phyloP scores from a whole-genome alignment of 768 basidiomycete genomes.

The Termitomyces sp. region DNA sequence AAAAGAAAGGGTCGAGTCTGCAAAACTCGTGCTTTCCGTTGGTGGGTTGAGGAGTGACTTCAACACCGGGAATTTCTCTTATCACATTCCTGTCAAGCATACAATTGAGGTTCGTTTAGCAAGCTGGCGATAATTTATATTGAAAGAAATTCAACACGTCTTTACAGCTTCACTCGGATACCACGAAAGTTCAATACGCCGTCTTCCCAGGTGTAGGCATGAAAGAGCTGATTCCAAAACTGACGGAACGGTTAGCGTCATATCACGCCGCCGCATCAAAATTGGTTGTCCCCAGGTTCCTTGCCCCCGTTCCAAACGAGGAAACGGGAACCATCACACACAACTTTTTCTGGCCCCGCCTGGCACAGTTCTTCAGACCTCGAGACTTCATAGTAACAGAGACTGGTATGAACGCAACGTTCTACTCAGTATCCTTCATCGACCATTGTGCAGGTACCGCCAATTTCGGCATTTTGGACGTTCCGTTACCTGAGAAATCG shows the following conservation, averaged over 20 bases:
- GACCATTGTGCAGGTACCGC: not conserved
- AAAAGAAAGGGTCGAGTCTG: not conserved
- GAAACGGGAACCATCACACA: not conserved
- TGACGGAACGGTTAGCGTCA: not conserved
- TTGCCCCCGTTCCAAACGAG: not conserved
- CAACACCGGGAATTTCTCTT: not conserved
- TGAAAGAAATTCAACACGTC: not conserved
- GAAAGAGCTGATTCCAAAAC: not conserved
- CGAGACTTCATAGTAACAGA: not conserved
- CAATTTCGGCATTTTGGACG: not conserved
- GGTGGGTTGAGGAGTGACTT: not conserved
- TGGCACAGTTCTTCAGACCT: not conserved
- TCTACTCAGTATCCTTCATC: too few species aligned
- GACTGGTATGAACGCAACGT: not conserved
- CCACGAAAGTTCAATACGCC: not conserved
- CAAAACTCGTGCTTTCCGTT: constrained; percentile 1
- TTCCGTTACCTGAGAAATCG: not conserved
- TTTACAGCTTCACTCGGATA: not conserved
- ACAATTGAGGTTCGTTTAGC: not conserved
- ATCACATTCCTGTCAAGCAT: not conserved
- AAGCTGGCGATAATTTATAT: not conserved
- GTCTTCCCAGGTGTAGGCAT: not conserved
- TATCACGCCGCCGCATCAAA: not conserved
- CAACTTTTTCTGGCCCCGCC: not conserved
- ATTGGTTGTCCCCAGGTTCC: not conserved